phyloP scores from a whole-genome alignment of 2,329 filamentous ascomycete species.

The Monosporascus sp. region DNA sequence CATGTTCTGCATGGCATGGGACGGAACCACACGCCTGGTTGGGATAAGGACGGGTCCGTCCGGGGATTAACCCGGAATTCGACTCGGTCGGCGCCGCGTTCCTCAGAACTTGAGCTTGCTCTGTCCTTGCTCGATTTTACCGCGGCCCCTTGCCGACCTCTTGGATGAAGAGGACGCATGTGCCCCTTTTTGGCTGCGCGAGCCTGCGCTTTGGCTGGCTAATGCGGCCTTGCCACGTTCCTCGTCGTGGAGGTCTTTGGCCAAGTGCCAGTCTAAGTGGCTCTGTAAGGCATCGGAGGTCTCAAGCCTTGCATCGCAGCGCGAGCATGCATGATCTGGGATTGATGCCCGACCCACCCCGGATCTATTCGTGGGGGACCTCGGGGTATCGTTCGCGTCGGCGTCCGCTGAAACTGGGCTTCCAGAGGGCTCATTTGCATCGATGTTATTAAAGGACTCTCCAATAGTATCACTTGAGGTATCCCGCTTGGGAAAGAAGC shows the following conservation, averaged over 20 bases:
- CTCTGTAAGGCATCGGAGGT: constrained; percentile 58
- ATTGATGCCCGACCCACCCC: constrained; percentile 29
- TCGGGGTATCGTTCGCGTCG: constrained; percentile 13
- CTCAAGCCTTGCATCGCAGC: constrained; percentile 60
- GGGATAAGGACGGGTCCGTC: background rate
- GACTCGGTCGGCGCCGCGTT: constrained; percentile 15
- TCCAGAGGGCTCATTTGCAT: constrained; percentile 6
- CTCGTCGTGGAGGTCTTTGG: constrained; percentile 70
- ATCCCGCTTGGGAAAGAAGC: constrained; percentile 48
- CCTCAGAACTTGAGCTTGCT: constrained; percentile 56
- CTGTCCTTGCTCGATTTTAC: constrained; percentile 52
- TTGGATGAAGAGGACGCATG: constrained; percentile 34
- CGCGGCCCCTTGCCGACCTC: constrained; percentile 29
- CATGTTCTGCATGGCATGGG: background rate
- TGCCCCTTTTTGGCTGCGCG: constrained; percentile 29
- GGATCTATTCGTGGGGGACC: constrained; percentile 15
- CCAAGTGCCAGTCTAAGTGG: constrained; percentile 93
- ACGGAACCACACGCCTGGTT: background rate
- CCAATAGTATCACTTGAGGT: constrained; percentile 26
- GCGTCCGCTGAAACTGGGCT: constrained; percentile 6
- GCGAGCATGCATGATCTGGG: constrained; percentile 48
- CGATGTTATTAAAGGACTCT: constrained; percentile 16
- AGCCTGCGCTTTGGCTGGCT: constrained; percentile 30
- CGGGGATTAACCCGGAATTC: background rate
- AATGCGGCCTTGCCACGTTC: constrained; percentile 48